Percentiles rank a stretch among this genome's conserved stretches.
phyloP scores from a whole-genome alignment of 2,329 filamentous ascomycete species.

The Beauveria varroae region DNA sequence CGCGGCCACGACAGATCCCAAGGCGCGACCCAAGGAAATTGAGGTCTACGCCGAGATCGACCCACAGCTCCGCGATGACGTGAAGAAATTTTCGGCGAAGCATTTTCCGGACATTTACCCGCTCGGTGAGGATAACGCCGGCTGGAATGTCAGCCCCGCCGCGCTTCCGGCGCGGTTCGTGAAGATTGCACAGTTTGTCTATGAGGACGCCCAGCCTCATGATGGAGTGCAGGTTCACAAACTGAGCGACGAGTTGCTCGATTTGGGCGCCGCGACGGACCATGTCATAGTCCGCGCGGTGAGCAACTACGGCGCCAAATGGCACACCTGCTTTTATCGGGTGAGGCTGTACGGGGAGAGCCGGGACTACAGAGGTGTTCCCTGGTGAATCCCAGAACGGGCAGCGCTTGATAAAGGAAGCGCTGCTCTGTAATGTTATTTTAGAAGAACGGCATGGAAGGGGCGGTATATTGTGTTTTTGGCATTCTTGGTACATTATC shows the following conservation, averaged over 20 bases:
- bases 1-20: conserved; percentile 52
- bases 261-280: conserved; percentile 40
- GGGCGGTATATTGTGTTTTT: not conserved
- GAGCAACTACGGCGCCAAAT: conserved; percentile 49
- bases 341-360: conserved; percentile 47
- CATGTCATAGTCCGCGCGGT: conserved; percentile 47
- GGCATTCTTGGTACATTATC: not conserved
- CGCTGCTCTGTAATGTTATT: not conserved
- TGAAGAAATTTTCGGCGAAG: conserved; percentile 35
- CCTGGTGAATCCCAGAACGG: not conserved
- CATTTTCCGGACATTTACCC: conserved; percentile 29
- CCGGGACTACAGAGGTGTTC: not conserved
- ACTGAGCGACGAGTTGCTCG: conserved; percentile 42
- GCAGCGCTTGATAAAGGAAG: no score
- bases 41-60: conserved; percentile 61
- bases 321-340: conserved; percentile 61
- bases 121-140: conserved; percentile 11
- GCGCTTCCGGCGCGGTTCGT: conserved; percentile 36
- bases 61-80: conserved; percentile 30
- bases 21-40: conserved; percentile 56
- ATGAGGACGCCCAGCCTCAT: conserved; percentile 36
- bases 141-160: conserved; percentile 23
- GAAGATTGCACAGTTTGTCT: conserved; percentile 51
- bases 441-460: not conserved
- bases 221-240: conserved; percentile 45